These are phyloP conservation scores for Parastagonospora avenae DNA, from an alignment of 2,329 filamentous ascomycete genomes.

Conservation along the genomic window DNA sequence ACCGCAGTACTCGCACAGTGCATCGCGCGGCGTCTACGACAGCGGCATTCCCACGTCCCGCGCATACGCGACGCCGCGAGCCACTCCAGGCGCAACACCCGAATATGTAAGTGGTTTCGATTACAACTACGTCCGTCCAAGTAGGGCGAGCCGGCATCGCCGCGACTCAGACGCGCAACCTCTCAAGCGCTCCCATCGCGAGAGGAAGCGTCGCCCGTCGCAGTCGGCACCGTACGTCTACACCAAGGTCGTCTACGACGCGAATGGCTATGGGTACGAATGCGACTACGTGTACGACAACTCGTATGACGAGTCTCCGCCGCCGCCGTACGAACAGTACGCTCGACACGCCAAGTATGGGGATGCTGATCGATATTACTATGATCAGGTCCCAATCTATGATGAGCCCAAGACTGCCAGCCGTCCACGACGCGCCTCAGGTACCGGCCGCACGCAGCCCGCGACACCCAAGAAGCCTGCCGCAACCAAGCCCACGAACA, in stretches of 20 bases:
- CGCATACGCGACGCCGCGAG: constrained; percentile 57
- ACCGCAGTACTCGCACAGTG: constrained; percentile 51
- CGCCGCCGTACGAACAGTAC: constrained; percentile 56
- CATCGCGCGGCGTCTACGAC: constrained; percentile 44
- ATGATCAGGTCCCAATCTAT: constrained; percentile 57
- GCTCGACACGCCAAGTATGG: constrained; percentile 60
- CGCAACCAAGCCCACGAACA: constrained; percentile 42
- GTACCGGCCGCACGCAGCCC: constrained; percentile 54
- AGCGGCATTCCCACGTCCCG: constrained; percentile 47
- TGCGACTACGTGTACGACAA: constrained; percentile 52
- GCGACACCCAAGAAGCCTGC: constrained; percentile 45
- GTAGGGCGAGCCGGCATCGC: constrained; percentile 48
- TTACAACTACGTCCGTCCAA: constrained; percentile 41
- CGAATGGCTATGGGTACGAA: constrained; percentile 54
- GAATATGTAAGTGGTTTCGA: constrained; percentile 69
- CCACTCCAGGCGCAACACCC: constrained; percentile 47
- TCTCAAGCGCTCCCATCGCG: constrained; percentile 49
- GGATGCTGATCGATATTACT: constrained; percentile 60
- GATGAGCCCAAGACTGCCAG: constrained; percentile 53
- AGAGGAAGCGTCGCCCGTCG: constrained; percentile 57
- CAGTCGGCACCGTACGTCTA: constrained; percentile 60
- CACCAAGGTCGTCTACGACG: constrained; percentile 62
- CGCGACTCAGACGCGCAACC: constrained; percentile 45
- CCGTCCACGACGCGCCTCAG: constrained; percentile 60
- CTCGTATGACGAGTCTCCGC: constrained; percentile 51